Percentiles rank a stretch among this genome's conserved stretches.
Conservation (phyloP, 306 rosid species). For the Pterocarpus macrocarpus region DNA sequence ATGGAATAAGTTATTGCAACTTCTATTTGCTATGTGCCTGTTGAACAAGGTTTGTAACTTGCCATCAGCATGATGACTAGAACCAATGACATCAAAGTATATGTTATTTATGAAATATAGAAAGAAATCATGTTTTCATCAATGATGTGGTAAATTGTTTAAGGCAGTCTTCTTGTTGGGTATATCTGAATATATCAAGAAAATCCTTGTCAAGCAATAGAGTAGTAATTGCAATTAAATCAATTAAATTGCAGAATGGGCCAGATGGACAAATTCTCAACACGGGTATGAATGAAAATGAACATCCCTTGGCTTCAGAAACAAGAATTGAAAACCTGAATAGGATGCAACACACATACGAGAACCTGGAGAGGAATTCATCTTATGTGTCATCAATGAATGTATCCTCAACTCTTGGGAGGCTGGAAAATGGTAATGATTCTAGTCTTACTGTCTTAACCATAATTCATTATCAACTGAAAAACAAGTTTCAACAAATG, state of each 20-base stretch:
- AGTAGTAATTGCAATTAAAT: conserved; percentile 32
- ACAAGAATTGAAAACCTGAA: conserved; percentile 47
- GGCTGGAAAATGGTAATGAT: conserved; percentile 58
- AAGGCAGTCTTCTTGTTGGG: conserved; percentile 1
- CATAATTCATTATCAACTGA: conserved; percentile 48
- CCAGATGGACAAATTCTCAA: conserved; percentile 36
- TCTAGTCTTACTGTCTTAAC: conserved; percentile 50
- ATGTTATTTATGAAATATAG: background rate
- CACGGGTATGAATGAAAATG: conserved; percentile 46
- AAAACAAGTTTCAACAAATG: conserved; percentile 43
- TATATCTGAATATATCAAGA: conserved; percentile 16
- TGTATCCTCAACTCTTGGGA: conserved; percentile 63
- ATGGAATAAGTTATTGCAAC: background rate
- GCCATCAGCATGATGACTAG: background rate
- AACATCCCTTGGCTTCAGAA: conserved; percentile 50
- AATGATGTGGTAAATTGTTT: background rate
- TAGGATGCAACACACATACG: conserved; percentile 40
- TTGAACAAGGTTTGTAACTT: background rate
- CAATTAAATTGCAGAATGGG: conserved; percentile 57
- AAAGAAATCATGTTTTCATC: background rate
- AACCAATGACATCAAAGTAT: background rate
- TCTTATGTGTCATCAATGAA: conserved; percentile 62
- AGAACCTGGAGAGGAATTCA: conserved; percentile 56
- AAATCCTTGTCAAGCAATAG: conserved; percentile 15
- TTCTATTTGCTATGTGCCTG: conserved; percentile 12